Base-by-base conservation (phyloP, 1,284 basidiomycete species). In the Mycena sp. region DNA sequence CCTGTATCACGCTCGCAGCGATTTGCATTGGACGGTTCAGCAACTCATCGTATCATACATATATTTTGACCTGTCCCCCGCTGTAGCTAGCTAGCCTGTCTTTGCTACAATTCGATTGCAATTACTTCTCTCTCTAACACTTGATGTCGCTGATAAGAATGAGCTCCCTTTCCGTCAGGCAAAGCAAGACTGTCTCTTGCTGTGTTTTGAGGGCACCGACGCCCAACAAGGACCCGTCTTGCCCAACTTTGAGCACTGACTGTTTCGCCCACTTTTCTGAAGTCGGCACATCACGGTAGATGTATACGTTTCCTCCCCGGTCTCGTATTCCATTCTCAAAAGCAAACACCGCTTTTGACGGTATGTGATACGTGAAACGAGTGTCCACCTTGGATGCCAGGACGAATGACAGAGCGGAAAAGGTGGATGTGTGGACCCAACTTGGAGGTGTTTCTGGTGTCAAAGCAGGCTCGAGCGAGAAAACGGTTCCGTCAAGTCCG, bases 351-450 rank as follows among this genome's bases (percentile, higher is more conserved):
- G 83, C 81, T 35, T 78, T 72, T 1, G 77, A 71, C 1, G 82
- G 75, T 30, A 88, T 76, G 71, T 97, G 94, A 69, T 90, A 85
- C 2, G 91, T 91, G 77, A 96, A 94, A 14, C 93, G 86, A 1
- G 91, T 88, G 75, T 97, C 95, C 26, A 88, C 88, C 76, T 99
- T 99, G 4, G 95, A 96, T 1, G 95, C 95, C 29, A 99, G 83
- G 19, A 99, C 97, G 73, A 98, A 99, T 1, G 94, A 86, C 4
- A 99, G 85, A 0, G 96, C 97, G 5, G 94, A 90, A 74, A 90
- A 94, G 0, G 95, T 98, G 11, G 87, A 83, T 1, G 77, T 76
- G 74, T 99, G 96, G 41, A 69, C 79, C 96, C 96, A 99, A 26
- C 60, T 67, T 7, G 77, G 77, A 44, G 81, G 48, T 50, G 72